Conservation (phyloP, 179 eudicot genomes). For the Vitellaria paradoxa region DNA sequence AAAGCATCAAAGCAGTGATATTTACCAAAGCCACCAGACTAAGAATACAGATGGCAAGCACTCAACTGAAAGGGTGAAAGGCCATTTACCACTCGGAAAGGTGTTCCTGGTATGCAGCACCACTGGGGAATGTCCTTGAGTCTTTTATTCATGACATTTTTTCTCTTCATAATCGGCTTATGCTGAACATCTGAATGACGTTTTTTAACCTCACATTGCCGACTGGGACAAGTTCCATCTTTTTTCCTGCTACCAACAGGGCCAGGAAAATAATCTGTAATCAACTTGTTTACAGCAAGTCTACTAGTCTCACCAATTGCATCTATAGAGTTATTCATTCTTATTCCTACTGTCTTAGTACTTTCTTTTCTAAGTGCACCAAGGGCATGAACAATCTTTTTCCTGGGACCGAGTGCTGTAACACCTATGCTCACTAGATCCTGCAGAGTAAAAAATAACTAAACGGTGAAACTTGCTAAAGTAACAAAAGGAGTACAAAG, state of each 20-base stretch:
- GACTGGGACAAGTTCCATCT: constrained; percentile 23
- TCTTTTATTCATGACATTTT: constrained; percentile 31
- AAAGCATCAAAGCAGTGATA: background rate
- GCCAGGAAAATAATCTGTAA: constrained; percentile 72
- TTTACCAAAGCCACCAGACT: background rate
- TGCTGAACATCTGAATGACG: constrained; percentile 28
- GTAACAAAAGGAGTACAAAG: background rate
- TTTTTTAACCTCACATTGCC: constrained; percentile 25
- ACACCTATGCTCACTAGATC: constrained; percentile 77
- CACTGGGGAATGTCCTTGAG: constrained; percentile 64
- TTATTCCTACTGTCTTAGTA: constrained; percentile 22
- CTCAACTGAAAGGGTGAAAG: background rate
- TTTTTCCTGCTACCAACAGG: constrained; percentile 34
- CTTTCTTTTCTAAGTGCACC: constrained; percentile 48
- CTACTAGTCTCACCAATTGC: constrained; percentile 33
- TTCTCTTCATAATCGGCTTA: constrained; percentile 26
- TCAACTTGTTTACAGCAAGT: constrained; percentile 51
- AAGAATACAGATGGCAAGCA: background rate
- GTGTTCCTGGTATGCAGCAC: constrained; percentile 83
- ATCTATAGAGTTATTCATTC: constrained; percentile 29
- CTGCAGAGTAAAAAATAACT: constrained; percentile 34
- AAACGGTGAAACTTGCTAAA: background rate
- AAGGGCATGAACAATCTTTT: constrained; percentile 72
- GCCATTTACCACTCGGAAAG: constrained; percentile 81
- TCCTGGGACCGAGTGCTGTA: constrained; percentile 91